Percentiles rank a stretch among this genome's conserved stretches.
Conservation (phyloP, 257 asterid species). For the Misopates orontium region DNA sequence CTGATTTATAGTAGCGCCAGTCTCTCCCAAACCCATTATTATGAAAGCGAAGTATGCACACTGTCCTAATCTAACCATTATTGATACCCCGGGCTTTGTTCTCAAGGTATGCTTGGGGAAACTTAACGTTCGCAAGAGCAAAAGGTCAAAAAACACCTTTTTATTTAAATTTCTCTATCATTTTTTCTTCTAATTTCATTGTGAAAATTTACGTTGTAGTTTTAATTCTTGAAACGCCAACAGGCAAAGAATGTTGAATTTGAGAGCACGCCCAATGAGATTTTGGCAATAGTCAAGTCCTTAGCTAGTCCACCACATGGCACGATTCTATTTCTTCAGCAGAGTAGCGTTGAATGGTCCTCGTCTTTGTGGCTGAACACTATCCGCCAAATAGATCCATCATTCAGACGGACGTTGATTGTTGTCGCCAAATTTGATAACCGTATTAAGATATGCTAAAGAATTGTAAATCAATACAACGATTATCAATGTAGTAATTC, state of each 20-base stretch:
- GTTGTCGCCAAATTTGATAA: slow-evolving; percentile 98
- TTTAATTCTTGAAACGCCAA: slow-evolving; percentile 19
- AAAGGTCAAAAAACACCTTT: too few species aligned
- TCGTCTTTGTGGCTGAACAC: slow-evolving; percentile 97
- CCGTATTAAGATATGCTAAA: slow-evolving; percentile 71
- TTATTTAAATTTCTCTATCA: too few species aligned
- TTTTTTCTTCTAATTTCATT: background rate
- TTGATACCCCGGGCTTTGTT: slow-evolving; percentile 96
- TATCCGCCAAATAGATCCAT: slow-evolving; percentile 91
- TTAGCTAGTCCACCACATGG: slow-evolving; percentile 97
- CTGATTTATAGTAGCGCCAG: slow-evolving; percentile 83
- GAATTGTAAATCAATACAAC: too few species aligned
- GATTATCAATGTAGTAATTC: too few species aligned
- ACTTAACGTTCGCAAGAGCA: background rate
- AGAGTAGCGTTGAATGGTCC: slow-evolving; percentile 99
- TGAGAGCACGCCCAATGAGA: slow-evolving; percentile 89
- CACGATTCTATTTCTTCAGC: slow-evolving; percentile 92
- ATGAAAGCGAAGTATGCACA: slow-evolving; percentile 98
- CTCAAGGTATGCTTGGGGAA: slow-evolving; percentile 62
- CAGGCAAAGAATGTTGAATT: slow-evolving; percentile 99
- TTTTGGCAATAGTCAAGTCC: slow-evolving; percentile 90
- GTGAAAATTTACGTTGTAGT: background rate
- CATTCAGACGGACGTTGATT: slow-evolving; percentile 73
- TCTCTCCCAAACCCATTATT: slow-evolving; percentile 80
- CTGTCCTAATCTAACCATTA: slow-evolving; percentile 91